Base-by-base conservation (phyloP, 163 green algal genomes). In the Scenedesmus sp. region DNA sequence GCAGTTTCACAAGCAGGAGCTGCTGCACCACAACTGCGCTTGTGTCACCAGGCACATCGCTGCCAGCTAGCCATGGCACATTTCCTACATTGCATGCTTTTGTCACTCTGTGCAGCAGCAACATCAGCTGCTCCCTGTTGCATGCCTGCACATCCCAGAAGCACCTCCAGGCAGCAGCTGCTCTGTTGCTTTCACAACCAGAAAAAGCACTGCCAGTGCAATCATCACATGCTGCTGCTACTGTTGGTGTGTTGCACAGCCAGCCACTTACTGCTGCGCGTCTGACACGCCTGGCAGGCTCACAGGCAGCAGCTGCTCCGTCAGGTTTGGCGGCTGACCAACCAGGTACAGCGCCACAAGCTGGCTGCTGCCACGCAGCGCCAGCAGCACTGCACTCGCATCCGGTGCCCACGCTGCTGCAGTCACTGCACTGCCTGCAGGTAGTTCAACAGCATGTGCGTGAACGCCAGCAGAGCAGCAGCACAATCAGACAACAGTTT, bases 301-400 rank as follows among this genome's bases (percentile, higher is more conserved):
- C 6, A 93, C 72, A 33, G 86, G 81, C n/a, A 93, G 88, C 53
- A 93, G 30, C 87, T 94, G 92, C 51, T 92, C 90, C 1, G 24
- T 56, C 51, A 95, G 88, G 7, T 56, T 91, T 1, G 89, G 91
- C 22, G 92, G 85, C 44, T 89, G 59, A 1, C 92, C 90, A 22
- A 95, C 89, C 20, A 96, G 76, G 70, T 95, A 89, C 37, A 95
- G 56, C n/a, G 92, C 89, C 43, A 95, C 86, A 22, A 95, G 78
- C 83, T 89, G 46, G n/a, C 37, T 37, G 37, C 43, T 85, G 44
- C 86, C 83, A 37, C 37, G 43, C 20, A 93, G 83, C 4, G 90
- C 86, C 46, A 93, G 72, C 49, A 95, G 91, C 83, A 93, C 53
- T n/a, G 94, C 89, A 49, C 83, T 86, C n/a, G 43, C 73, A 12